A percentile compares a stretch with the other conserved stretches of the same genome.
Conservation (phyloP, 2,329 filamentous ascomycete species). For the Colletotrichum endophyticum region DNA sequence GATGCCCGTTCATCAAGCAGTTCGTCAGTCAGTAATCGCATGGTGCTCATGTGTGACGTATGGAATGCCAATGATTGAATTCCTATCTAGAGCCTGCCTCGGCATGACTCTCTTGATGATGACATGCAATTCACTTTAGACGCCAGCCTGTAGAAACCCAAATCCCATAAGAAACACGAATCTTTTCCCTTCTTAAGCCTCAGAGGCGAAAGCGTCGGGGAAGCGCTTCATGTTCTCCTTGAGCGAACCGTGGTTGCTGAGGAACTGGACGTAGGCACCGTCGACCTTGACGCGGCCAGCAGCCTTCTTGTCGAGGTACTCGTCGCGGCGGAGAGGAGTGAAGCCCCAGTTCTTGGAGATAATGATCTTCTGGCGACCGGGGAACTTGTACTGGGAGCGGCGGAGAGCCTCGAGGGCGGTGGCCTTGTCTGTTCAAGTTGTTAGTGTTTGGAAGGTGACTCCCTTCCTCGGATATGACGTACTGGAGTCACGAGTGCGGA, state of each 20-base stretch:
- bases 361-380: constrained; percentile 99
- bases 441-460: constrained; percentile 26
- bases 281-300: constrained; percentile 94
- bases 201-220: constrained; percentile 82
- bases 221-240: constrained; percentile 90
- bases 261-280: constrained; percentile 99
- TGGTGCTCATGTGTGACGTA: constrained; percentile 7
- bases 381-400: constrained; percentile 99
- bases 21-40: neutral
- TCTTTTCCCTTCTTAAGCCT: constrained; percentile 48
- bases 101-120: constrained; percentile 26
- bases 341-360: constrained; percentile 99
- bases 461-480: constrained; percentile 42
- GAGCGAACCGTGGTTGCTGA: constrained; percentile 89
- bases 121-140: constrained; percentile 47
- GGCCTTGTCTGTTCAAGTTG: constrained; percentile 70
- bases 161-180: constrained; percentile 33
- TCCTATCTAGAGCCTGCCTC: constrained; percentile 24
- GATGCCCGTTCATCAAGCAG: neutral
- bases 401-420: constrained; percentile 98
- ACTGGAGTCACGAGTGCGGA: constrained; percentile 95
- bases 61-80: constrained; percentile 25
- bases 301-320: constrained; percentile 95
- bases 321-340: constrained; percentile 96
- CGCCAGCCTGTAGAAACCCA: constrained; percentile 45